Evolutionary conservation across 306 rosid species (phyloP), one percentile per base, ranked within the genome.

Genomic region (Luffa aegyptiaca): DNA sequence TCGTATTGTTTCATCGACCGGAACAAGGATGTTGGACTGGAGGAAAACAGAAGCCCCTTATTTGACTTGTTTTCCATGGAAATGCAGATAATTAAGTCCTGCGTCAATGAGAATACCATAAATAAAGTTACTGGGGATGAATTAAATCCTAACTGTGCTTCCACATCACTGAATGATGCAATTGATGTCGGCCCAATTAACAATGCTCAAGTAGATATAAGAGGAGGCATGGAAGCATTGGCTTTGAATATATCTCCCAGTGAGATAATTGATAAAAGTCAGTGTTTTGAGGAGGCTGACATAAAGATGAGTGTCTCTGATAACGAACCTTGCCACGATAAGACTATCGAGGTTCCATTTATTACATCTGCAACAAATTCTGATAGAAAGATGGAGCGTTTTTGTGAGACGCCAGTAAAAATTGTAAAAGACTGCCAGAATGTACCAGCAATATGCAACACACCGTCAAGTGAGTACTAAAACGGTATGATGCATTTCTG

Each of bases 41-140:
- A 80, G 81, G 86, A 82, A 14, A 79, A 85, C 48, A 75, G 80
- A 80, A 57, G 61, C 35, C 39, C 57, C 64, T 13, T 41, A 53
- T 5, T 85, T 66, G 86, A 90, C 80, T 84, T 79, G 73, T 80
- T 84, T 55, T 70, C 52, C 68, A 76, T 62, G 36, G 93, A 88
- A 86, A 79, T 58, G 62, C 71, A 37, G 62, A 81, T 80, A 51
- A 68, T 82, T 21, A 84, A 72, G 42, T 37, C 80, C 76, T 58
- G 75, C 48, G 76, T 26, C 41, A 1, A 36, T 37, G 82, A 83
- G 59, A 78, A 53, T 63, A 6, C 44, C 41, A 74, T 31, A 33
- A 45, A 39, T 7, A 84, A 46, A 52, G 71, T 39, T 72, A 31
- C 71, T 66, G 71, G 79, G 74, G 48, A 79, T 73, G 57, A 78